Evolutionary conservation across 805 yeast species (phyloP).

Genomic region (Priceomyces melissophilus): DNA sequence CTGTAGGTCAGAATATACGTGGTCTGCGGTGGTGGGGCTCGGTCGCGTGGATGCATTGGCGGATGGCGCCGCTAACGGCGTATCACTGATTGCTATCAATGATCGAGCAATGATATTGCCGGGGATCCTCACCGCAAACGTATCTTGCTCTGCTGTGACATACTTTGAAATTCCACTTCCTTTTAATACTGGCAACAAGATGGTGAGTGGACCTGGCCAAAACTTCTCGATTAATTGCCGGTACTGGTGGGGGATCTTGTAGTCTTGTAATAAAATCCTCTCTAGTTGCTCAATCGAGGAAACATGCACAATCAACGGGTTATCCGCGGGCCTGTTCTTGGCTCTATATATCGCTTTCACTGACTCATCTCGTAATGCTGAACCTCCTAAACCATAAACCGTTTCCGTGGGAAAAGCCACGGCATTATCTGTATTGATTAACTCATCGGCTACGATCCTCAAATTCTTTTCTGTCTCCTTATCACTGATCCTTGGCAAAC

Average conservation of each 20-base stretch:
- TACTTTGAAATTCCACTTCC: constrained; percentile 56
- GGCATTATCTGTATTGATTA: constrained; percentile 51
- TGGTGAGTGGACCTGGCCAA: constrained; percentile 98
- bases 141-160: constrained; percentile 84
- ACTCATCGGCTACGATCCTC: constrained; percentile 53
- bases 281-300: constrained; percentile 72
- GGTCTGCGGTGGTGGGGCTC: constrained; percentile 85
- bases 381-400: constrained; percentile 93
- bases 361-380: constrained; percentile 68
- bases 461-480: constrained; percentile 50
- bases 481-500: constrained; percentile 47
- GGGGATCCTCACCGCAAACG: constrained; percentile 92
- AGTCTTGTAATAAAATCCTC: constrained; percentile 49
- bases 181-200: constrained; percentile 61
- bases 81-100: constrained; percentile 73
- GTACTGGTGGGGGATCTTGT: constrained; percentile 66
- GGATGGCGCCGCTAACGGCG: constrained; percentile 95
- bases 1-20: constrained; percentile 75
- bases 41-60: constrained; percentile 97
- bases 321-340: constrained; percentile 92
- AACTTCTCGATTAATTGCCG: constrained; percentile 58
- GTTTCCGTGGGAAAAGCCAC: constrained; percentile 98
- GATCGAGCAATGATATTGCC: constrained; percentile 87
- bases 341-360: constrained; percentile 79
- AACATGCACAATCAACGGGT: constrained; percentile 89